phyloP scores from a whole-genome alignment of 2,329 filamentous ascomycete species.

The Golovinomyces cichoracearum region DNA sequence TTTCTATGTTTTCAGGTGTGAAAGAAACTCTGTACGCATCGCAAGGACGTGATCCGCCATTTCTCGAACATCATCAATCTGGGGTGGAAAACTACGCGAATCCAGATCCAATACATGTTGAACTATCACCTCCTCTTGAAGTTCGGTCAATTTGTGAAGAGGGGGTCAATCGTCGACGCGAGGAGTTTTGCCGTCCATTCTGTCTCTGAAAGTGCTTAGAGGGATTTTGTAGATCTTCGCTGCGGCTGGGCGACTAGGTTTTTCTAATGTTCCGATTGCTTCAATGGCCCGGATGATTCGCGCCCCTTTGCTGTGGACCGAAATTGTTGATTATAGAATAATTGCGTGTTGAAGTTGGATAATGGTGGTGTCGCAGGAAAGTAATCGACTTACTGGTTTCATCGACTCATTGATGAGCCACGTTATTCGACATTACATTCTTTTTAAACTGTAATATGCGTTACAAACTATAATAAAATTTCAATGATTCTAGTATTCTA shows the following conservation, averaged over 20 bases:
- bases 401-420: neutral
- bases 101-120: conserved; percentile 6
- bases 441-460: too few relatives aligned
- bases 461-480: too few relatives aligned
- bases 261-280: conserved; percentile 6
- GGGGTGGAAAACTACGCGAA: conserved; percentile 5
- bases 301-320: conserved; percentile 1
- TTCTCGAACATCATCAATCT: too few relatives aligned
- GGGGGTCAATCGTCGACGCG: conserved; percentile 1
- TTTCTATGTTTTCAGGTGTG: too few relatives aligned
- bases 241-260: conserved; percentile 2
- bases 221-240: conserved; percentile 6
- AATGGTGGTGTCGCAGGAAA: too few relatives aligned
- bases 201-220: conserved; percentile 3
- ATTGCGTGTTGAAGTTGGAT: too few relatives aligned
- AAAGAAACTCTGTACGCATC: too few relatives aligned
- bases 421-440: too few relatives aligned
- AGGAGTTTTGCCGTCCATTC: conserved; percentile 4
- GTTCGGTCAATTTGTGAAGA: conserved; percentile 3
- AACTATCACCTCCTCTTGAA: conserved; percentile 6
- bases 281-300: conserved; percentile 7
- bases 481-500: too few relatives aligned
- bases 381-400: too few relatives aligned
- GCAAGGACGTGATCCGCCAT: too few relatives aligned
- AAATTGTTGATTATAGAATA: too few relatives aligned